Evolutionary conservation across 2,329 filamentous ascomycete species (phyloP), one percentile per base, ranked within the genome.

Genomic region (Annulohypoxylon truncatum): DNA sequence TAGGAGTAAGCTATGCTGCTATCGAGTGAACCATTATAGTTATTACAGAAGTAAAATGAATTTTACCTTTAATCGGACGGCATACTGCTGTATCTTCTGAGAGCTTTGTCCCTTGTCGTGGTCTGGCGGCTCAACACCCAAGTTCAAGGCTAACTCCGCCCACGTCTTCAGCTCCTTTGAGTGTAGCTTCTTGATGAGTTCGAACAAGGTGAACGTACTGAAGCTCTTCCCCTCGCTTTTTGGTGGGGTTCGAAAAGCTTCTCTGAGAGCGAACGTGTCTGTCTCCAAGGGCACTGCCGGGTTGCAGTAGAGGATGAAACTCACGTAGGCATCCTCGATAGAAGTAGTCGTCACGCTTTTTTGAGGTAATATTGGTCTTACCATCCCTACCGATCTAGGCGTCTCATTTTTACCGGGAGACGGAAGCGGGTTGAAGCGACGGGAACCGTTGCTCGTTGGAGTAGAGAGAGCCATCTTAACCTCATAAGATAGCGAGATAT

Each of bases 1-100:
- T 20, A 51, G 29, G 46, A 61, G 73, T 74, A 63, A 76, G 72
- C 68, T 46, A 50, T 92, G 73, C 38, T 48, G n/a, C 35, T 12
- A 35, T 1, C 52, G 26, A 38, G 55, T 31, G 38, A 28, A 4
- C 13, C 35, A 35, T 54, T 4, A 46, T 24, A 28, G 13, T n/a
- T 35, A 24, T 40, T 8, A 18, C 29, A 38, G 22, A 50, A 51
- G 7, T 15, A 60, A 13, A 50, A 26, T 56, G 24, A 26, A 51
- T 26, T 31, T 53, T 79, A 94, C 92, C 88, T 97, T 97, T 61
- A 97, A 82, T 63, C 94, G 87, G 48, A 97, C 94, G 44, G 93
- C 93, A 82, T 97, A 97, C 77, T 97, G 94, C 77, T 97, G 93
- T 62, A 97, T 91, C 78, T 97, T 97, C 76, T 97, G 95, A 1